phyloP scores from a whole-genome alignment of 225 moss, liverwort and hornwort genomes.

The Pseudoscleropodium purum region DNA sequence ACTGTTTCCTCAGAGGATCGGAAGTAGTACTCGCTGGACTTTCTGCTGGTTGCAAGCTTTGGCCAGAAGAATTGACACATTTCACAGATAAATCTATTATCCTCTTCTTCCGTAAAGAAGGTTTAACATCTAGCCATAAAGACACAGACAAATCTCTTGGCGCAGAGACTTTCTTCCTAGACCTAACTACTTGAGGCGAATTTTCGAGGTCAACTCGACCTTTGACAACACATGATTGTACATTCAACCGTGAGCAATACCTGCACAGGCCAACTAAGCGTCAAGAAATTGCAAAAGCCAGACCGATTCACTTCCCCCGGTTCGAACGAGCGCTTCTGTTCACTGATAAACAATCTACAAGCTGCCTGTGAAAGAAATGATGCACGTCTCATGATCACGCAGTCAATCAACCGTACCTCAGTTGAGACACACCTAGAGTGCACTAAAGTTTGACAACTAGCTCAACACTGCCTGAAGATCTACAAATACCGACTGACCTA shows the following conservation, averaged over 20 bases:
- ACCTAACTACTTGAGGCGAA: not conserved
- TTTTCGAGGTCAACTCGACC: not conserved
- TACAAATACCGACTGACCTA: not conserved
- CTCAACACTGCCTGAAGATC: not conserved
- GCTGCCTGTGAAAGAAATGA: not conserved
- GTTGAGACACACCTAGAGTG: not conserved
- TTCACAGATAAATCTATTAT: not conserved
- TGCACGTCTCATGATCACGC: not conserved
- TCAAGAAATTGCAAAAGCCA: conserved; percentile 5
- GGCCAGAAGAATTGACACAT: conserved; percentile 26
- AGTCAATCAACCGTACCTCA: not conserved
- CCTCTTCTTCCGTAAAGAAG: not conserved
- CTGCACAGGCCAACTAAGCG: conserved; percentile 9
- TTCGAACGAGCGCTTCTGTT: not conserved
- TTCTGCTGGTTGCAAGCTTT: conserved; percentile 40
- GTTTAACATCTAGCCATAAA: conserved; percentile 6
- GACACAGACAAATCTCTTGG: conserved; percentile 1
- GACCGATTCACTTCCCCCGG: not conserved
- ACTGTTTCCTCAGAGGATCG: conserved; percentile 10
- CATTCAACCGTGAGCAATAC: not conserved
- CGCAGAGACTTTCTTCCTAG: not conserved
- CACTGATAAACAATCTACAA: not conserved
- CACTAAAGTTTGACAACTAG: not conserved
- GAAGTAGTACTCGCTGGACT: conserved; percentile 11
- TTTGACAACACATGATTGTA: conserved; percentile 12